Percentiles rank a stretch among this genome's conserved stretches.
These are phyloP conservation scores for Uncinocarpus reesii DNA, from an alignment of 2,329 filamentous ascomycete species.

Conservation along the genomic window DNA sequence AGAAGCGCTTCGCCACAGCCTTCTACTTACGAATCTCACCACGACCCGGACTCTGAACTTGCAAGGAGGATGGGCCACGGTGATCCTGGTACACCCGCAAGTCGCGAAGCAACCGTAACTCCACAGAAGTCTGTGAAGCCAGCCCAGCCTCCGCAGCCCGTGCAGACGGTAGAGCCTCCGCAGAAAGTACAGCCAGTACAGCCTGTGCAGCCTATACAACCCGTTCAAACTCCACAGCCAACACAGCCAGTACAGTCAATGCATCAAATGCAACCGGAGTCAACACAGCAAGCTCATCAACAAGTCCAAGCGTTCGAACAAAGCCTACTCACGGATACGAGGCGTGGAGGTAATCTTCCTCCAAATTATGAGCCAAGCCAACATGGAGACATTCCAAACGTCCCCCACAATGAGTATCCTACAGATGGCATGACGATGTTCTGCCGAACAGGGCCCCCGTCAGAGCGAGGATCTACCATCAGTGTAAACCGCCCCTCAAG, in stretches of 20 bases:
- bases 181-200: neutral
- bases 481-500: conserved; percentile 67
- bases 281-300: neutral
- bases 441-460: conserved; percentile 64
- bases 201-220: conserved; percentile 3
- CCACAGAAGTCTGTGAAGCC: conserved; percentile 40
- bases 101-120: conserved; percentile 44
- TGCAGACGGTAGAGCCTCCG: conserved; percentile 9
- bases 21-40: conserved; percentile 82
- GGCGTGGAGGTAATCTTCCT: conserved; percentile 33
- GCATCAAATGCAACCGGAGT: conserved; percentile 2
- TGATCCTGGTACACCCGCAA: conserved; percentile 38
- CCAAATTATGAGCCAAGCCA: conserved; percentile 49
- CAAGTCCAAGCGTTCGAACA: neutral
- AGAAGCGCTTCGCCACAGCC: conserved; percentile 92
- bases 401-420: conserved; percentile 89
- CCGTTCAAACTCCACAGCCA: conserved; percentile 1
- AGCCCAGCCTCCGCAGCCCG: conserved; percentile 1
- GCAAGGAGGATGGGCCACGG: conserved; percentile 58
- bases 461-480: conserved; percentile 58
- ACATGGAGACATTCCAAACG: conserved; percentile 52
- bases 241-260: neutral
- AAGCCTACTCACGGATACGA: conserved; percentile 9
- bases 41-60: conserved; percentile 68
- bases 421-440: conserved; percentile 97